Percentiles rank a stretch among this genome's conserved stretches.
These are phyloP conservation scores for Mariannaea sp. DNA, from an alignment of 2,329 filamentous ascomycete species.

Conservation along the genomic window DNA sequence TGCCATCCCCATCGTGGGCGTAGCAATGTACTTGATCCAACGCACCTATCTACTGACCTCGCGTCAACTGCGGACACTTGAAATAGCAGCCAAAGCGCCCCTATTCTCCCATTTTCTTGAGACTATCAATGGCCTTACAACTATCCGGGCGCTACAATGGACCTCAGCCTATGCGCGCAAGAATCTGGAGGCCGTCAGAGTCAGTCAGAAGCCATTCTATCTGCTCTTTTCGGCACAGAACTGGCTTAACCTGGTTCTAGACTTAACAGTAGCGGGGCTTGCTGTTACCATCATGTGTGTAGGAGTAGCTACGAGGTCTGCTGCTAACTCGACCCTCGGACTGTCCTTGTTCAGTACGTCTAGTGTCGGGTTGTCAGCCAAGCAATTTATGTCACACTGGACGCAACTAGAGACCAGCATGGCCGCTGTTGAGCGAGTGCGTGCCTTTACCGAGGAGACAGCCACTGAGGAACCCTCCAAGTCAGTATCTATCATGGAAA, in stretches of 20 bases:
- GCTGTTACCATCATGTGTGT: slow-evolving; percentile 54
- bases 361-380: slow-evolving; percentile 39
- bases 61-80: slow-evolving; percentile 44
- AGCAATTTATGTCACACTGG: slow-evolving; percentile 43
- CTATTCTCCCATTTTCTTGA: slow-evolving; percentile 48
- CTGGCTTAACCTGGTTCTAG: slow-evolving; percentile 45
- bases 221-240: slow-evolving; percentile 55
- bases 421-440: slow-evolving; percentile 21
- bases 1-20: slow-evolving; percentile 1
- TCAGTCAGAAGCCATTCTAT: slow-evolving; percentile 57
- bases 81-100: slow-evolving; percentile 44
- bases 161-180: slow-evolving; percentile 44
- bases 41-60: slow-evolving; percentile 41
- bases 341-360: slow-evolving; percentile 36
- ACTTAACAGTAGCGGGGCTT: neutral
- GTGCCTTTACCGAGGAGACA: slow-evolving; percentile 12
- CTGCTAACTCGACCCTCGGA: slow-evolving; percentile 21
- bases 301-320: slow-evolving; percentile 46
- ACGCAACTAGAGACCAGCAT: slow-evolving; percentile 34
- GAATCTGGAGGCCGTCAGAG: slow-evolving; percentile 50
- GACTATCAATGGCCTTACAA: slow-evolving; percentile 51
- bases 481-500: too few species aligned
- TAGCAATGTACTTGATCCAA: slow-evolving; percentile 9
- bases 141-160: slow-evolving; percentile 57
- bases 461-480: slow-evolving; percentile 14